Percentiles rank a stretch among this genome's conserved stretches.
These are phyloP conservation scores for Trichosporon asahii DNA, from an alignment of 1,284 basidiomycete genomes.

Conservation along the genomic window DNA sequence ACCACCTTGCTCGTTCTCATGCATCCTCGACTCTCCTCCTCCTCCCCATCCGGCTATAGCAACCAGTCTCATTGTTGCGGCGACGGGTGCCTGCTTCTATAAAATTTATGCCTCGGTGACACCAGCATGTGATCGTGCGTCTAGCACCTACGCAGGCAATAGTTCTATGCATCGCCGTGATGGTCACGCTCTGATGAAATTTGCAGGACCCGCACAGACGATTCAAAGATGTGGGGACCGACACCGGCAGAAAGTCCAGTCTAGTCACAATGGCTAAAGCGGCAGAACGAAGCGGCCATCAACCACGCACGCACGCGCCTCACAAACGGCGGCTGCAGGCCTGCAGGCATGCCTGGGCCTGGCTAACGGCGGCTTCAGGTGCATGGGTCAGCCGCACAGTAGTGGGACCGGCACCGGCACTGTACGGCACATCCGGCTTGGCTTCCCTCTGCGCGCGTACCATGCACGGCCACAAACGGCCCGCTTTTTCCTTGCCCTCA, in stretches of 20 bases:
- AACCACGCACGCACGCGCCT: too few species aligned
- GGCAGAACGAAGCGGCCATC: background rate
- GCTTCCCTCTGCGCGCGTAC: background rate
- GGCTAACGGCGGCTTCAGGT: background rate
- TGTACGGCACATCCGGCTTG: background rate
- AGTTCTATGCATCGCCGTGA: too few species aligned
- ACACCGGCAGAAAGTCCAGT: background rate
- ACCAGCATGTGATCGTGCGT: background rate
- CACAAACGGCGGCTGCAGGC: too few species aligned
- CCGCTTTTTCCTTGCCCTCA: background rate
- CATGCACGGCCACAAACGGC: conserved; percentile 2
- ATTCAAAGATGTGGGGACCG: background rate
- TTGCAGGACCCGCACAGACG: background rate
- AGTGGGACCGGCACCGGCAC: conserved; percentile 4
- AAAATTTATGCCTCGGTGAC: background rate
- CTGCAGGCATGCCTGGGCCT: background rate
- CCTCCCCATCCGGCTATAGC: background rate
- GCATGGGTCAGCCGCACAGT: background rate
- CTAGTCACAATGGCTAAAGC: background rate
- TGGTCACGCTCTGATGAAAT: background rate
- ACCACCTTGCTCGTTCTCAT: background rate
- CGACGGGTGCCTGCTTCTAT: background rate
- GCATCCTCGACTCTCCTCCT: background rate
- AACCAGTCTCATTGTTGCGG: background rate
- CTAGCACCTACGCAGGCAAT: too few species aligned